phyloP scores from a whole-genome alignment of 345 rosid species.

The Boechera retrofracta region DNA sequence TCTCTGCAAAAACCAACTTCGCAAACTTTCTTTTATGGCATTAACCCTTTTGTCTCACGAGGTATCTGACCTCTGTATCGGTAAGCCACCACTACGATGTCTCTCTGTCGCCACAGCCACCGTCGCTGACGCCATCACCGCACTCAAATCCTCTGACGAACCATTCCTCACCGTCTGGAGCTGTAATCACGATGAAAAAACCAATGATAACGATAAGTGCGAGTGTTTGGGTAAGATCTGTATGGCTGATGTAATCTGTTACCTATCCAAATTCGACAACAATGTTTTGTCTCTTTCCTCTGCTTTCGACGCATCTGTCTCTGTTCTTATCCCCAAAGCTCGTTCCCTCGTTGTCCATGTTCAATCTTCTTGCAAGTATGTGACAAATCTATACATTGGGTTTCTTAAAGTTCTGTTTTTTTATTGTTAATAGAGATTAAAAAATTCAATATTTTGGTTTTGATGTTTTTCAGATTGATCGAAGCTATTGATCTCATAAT shows the following conservation, averaged over 20 bases:
- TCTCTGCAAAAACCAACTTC: not conserved
- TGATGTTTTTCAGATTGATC: constrained; percentile 55
- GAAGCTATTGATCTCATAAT: constrained; percentile 83
- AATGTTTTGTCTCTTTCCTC: constrained; percentile 55
- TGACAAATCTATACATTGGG: constrained; percentile 10
- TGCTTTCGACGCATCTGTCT: constrained; percentile 67
- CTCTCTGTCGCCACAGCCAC: constrained; percentile 53
- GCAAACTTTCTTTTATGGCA: constrained; percentile 31
- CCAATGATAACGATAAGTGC: constrained; percentile 45
- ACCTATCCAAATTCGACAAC: constrained; percentile 62
- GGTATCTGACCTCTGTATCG: constrained; percentile 85
- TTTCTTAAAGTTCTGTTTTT: not conserved
- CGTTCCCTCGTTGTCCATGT: constrained; percentile 61
- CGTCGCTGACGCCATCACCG: constrained; percentile 60
- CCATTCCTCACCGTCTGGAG: constrained; percentile 75
- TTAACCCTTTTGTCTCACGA: constrained; percentile 40
- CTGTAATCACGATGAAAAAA: constrained; percentile 54
- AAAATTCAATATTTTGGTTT: not conserved
- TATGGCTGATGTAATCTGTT: constrained; percentile 89
- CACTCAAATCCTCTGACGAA: constrained; percentile 66
- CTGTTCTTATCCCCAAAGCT: constrained; percentile 61
- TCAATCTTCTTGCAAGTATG: constrained; percentile 73
- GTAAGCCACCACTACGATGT: constrained; percentile 82
- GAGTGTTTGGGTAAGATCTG: constrained; percentile 83
- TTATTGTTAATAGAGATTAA: not conserved